Evolutionary conservation across 495 filamentous ascomycete genomes (phyloP), one percentile per base, ranked within the genome.

Genomic region (Trichoderma gamsii): DNA sequence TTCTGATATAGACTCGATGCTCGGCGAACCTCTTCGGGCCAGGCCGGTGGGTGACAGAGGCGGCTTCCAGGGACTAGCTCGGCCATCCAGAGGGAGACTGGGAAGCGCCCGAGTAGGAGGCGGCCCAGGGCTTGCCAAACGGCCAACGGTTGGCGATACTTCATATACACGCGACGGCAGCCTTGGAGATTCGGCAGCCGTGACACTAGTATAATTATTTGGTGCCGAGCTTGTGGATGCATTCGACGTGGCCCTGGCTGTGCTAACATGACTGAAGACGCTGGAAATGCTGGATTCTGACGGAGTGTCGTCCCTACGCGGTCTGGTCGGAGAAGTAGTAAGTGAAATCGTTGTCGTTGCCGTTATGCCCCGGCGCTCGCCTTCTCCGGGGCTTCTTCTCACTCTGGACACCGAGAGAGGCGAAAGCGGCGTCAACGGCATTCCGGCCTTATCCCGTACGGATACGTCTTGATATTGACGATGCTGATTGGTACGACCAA

Each of bases 121-220:
- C 21, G 76, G 76, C 11, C 74, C 76, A 21, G 74, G 74, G 6
- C 72, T 74, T 43, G 69, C 71, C 2, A 69, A 67, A 12, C 71
- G 68, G 0, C 72, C 70, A 18, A 73, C 70, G 64, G 73, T 72
- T 3, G 71, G 65, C 5, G 69, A 64, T 4, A 52, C 68, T 16
- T 73, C 71, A 46, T 72, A 73, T 4, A 68, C 67, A 25, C 72
- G 71, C n/a, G 69, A 32, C 12, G 72, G 70, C 4, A 66, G 71
- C 23, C 67, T 65, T 3, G 75, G 72, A 32, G 72, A 71, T 6
- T 68, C 51, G 0, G 72, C 72, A 0, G 65, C 46, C 16, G 68
- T 64, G 41, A 41, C 56, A 25, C 56, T 32, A 13, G 11, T 35
- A 23, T 29, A 13, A 4, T 25, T 18, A 13, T 29, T 29, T 11